phyloP scores from a whole-genome alignment of 108 stramenopile species.

The Cyclotella sp. region DNA sequence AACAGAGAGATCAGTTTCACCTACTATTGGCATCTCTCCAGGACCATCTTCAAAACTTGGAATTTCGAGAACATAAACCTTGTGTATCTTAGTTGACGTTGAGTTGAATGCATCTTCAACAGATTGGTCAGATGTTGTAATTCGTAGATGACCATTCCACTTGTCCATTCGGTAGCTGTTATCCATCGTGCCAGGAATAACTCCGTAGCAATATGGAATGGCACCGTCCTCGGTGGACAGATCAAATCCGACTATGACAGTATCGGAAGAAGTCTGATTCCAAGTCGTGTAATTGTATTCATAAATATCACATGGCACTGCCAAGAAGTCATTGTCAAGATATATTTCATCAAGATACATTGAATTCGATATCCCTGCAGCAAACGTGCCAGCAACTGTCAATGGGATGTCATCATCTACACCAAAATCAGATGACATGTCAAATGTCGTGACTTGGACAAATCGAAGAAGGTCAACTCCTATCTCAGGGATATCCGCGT shows the following conservation, averaged over 20 bases:
- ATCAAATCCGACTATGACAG: constrained; percentile 13
- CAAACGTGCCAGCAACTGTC: constrained; percentile 18
- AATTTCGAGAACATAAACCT: constrained; percentile 18
- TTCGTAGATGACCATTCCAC: constrained; percentile 1
- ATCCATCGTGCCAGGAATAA: constrained; percentile 1
- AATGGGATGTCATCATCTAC: constrained; percentile 11
- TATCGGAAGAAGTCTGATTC: background rate
- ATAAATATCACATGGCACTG: background rate
- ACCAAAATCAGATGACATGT: constrained; percentile 27
- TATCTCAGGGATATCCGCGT: constrained; percentile 2
- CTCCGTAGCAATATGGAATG: constrained; percentile 5
- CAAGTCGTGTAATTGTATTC: background rate
- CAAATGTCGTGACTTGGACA: constrained; percentile 22
- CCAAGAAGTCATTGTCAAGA: constrained; percentile 19
- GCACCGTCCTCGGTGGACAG: background rate
- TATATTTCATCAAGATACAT: background rate
- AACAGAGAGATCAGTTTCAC: background rate
- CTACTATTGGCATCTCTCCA: constrained; percentile 8
- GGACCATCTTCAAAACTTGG: background rate
- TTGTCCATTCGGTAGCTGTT: constrained; percentile 15
- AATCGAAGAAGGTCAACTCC: constrained; percentile 14
- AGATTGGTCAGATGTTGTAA: constrained; percentile 4
- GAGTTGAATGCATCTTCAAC: background rate
- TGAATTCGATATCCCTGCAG: background rate
- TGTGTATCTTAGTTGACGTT: background rate